Conservation (phyloP, 345 rosid genomes). For the Brassica rapa region DNA sequence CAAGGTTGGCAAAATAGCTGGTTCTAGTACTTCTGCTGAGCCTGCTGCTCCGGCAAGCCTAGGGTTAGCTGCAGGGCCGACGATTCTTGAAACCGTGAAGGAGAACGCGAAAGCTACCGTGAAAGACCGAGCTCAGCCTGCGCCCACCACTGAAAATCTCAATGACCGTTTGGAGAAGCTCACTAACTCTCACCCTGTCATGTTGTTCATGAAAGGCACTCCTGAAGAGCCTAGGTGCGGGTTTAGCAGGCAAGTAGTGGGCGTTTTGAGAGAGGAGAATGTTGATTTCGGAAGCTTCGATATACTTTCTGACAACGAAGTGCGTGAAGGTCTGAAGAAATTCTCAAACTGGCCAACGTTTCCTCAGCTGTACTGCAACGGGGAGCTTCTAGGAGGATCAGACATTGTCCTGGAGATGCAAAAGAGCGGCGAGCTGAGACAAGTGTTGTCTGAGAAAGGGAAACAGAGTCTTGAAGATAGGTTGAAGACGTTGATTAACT, state of each 20-base stretch:
- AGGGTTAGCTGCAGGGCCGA: slow-evolving; percentile 91
- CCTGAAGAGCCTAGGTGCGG: slow-evolving; percentile 89
- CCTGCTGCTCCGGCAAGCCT: slow-evolving; percentile 99
- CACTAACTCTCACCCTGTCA: slow-evolving; percentile 67
- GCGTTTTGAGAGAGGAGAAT: slow-evolving; percentile 68
- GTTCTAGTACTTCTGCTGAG: slow-evolving; percentile 59
- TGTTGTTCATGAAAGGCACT: slow-evolving; percentile 95
- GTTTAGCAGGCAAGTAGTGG: slow-evolving; percentile 79
- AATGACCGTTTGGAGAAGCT: slow-evolving; percentile 60
- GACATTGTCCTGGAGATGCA: slow-evolving; percentile 94
- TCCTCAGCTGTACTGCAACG: slow-evolving; percentile 94
- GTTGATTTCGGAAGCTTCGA: slow-evolving; percentile 88
- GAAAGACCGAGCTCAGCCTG: slow-evolving; percentile 48
- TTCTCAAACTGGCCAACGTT: slow-evolving; percentile 99
- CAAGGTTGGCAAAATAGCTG: slow-evolving; percentile 79
- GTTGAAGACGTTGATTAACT: slow-evolving; percentile 55
- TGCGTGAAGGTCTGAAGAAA: slow-evolving; percentile 93
- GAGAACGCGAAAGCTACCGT: slow-evolving; percentile 62
- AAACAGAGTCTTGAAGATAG: slow-evolving; percentile 66
- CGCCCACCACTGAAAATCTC: slow-evolving; percentile 40
- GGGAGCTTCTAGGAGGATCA: slow-evolving; percentile 93
- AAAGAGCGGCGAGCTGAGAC: slow-evolving; percentile 84
- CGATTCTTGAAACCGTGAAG: slow-evolving; percentile 70
- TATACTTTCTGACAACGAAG: slow-evolving; percentile 68
- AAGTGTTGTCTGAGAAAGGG: slow-evolving; percentile 66